A percentile compares a stretch with the other conserved stretches of the same genome.
These are phyloP conservation scores for Sarocladium strictum DNA, from an alignment of 2,329 filamentous ascomycete genomes.

Conservation along the genomic window DNA sequence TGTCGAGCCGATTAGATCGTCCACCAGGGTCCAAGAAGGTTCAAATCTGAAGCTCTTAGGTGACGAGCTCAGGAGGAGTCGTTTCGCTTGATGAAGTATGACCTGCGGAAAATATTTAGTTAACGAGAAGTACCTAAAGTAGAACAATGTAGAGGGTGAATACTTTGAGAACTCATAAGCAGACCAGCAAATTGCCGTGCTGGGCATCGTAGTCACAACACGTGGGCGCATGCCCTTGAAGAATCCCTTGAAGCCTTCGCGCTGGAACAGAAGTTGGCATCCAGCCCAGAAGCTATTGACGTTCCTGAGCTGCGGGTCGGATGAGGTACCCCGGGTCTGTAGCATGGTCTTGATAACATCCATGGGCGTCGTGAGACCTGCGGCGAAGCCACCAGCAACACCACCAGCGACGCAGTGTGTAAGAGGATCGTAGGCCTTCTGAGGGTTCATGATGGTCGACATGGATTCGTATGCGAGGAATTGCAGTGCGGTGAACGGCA, in stretches of 20 bases:
- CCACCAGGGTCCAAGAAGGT: not conserved
- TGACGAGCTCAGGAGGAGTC: conserved; percentile 26
- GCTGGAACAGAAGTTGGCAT: conserved; percentile 71
- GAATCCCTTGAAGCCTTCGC: conserved; percentile 82
- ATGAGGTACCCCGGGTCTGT: conserved; percentile 82
- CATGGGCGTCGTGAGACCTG: conserved; percentile 89
- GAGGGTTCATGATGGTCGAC: conserved; percentile 86
- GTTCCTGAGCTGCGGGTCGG: conserved; percentile 74
- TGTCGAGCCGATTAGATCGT: not conserved
- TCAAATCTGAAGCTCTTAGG: not conserved
- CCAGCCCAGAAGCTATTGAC: conserved; percentile 78
- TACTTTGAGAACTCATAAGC: conserved; percentile 66
- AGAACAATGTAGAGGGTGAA: conserved; percentile 13
- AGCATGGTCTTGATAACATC: conserved; percentile 98
- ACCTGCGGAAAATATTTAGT: conserved; percentile 29
- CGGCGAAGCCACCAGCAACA: conserved; percentile 86
- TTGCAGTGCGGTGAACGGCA: conserved; percentile 93
- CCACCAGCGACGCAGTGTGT: conserved; percentile 93
- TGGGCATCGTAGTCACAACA: conserved; percentile 95
- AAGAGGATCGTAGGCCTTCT: conserved; percentile 79
- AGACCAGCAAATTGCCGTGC: conserved; percentile 98
- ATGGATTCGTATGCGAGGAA: conserved; percentile 98
- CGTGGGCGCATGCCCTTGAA: conserved; percentile 88
- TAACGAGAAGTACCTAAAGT: too few species aligned
- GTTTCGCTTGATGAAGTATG: conserved; percentile 55